Base-by-base conservation (phyloP, 805 yeast species). In the Sugiyamaella boreocaroliniensis region DNA sequence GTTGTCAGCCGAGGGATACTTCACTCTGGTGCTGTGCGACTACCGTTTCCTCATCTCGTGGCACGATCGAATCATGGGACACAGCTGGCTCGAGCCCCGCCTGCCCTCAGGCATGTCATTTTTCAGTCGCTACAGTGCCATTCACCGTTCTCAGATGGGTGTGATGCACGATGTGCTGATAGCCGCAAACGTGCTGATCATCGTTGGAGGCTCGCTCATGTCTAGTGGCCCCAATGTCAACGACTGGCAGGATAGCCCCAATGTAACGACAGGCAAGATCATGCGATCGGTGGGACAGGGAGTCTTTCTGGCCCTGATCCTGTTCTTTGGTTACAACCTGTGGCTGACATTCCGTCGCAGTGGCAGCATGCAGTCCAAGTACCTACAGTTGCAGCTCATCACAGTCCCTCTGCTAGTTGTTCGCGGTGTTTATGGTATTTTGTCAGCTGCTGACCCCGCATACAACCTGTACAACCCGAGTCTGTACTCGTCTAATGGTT, bases 1-100 rank as follows among this genome's bases (percentile, higher is more conserved):
- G 22, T 50, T 57, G 40, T 58, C 58, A 12, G 58, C 58, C 12
- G 60, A 57, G 44, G 60, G 60, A 6, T 57, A 57, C 29, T 55
- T 57, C 43, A 47, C 54, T 12, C 44, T 56, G 11, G 52, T 56
- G 11, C 49, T 56, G 42, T 29, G 54, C 19, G 51, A 53, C 10
- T 52, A 54, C 41, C 40, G 49, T 19, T 56, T 52, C 43, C 41
- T 53, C 12, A 29, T 48, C 47, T 29, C 40, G 18, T 50, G 43
- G 32, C 54, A 53, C 20, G 49, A 50, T 14, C 34, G 37, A 2
- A 26, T 22, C 7, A 20, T 44, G 5, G 56, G 56, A 1, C 14
- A 43, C 8, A 29, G 45, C 32, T 50, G 42, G 26, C 51, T 48
- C 7, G 20, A 44, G 15, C 52, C 55, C 15, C 14, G 12, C 15